These are phyloP conservation scores for Brasenia schreberi DNA, from an alignment of 164 flowering plant species.

Conservation along the genomic window DNA sequence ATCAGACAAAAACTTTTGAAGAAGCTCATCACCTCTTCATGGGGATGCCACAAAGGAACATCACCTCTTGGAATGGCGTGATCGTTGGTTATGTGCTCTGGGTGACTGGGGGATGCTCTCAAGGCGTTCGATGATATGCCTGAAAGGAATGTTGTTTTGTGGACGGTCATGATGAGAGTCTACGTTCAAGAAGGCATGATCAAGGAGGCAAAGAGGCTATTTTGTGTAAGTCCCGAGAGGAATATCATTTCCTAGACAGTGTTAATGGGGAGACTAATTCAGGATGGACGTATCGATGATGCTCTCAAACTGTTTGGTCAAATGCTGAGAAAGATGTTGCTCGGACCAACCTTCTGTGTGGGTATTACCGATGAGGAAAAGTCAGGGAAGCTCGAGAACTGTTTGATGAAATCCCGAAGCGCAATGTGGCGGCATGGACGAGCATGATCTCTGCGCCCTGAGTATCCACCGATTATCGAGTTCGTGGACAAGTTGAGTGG, in stretches of 20 bases:
- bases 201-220: conserved; percentile 23
- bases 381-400: conserved; percentile 50
- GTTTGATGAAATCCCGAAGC: conserved; percentile 53
- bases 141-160: conserved; percentile 51
- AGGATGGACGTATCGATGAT: conserved; percentile 44
- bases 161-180: conserved; percentile 69
- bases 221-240: conserved; percentile 59
- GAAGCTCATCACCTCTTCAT: conserved; percentile 45
- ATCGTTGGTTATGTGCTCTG: conserved; percentile 47
- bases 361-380: conserved; percentile 48
- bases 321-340: conserved; percentile 72
- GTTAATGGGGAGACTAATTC: conserved; percentile 63
- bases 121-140: conserved; percentile 46
- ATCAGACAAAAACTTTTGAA: too few species aligned
- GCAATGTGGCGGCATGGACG: conserved; percentile 68
- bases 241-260: conserved; percentile 82
- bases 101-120: conserved; percentile 46
- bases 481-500: conserved; percentile 42
- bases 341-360: conserved; percentile 59
- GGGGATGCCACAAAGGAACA: conserved; percentile 44
- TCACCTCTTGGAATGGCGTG: conserved; percentile 56
- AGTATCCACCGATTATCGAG: conserved; percentile 30
- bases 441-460: conserved; percentile 62
- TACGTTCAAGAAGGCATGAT: conserved; percentile 41
- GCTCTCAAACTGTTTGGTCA: conserved; percentile 40